Evolutionary conservation across 2,329 filamentous ascomycete genomes (phyloP).

Genomic region (Pseudocercospora macadamiae): DNA sequence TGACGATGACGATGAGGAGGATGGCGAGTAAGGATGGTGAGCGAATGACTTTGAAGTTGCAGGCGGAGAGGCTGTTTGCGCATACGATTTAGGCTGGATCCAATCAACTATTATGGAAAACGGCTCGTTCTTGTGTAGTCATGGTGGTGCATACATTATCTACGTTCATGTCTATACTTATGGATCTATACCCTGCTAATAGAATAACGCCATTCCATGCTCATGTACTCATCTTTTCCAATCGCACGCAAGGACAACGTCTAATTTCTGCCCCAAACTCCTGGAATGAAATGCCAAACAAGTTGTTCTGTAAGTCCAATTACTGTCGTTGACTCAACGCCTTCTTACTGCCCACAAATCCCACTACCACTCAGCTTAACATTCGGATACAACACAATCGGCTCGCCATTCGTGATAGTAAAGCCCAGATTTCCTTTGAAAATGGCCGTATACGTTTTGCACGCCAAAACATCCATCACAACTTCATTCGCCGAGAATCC

Average conservation of each 20-base stretch:
- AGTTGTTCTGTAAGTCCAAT: no score
- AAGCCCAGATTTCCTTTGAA: constrained; percentile 49
- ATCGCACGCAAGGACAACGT: no score
- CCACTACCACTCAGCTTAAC: constrained; percentile 40
- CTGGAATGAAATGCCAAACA: no score
- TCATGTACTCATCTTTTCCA: neutral
- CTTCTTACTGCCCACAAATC: constrained; percentile 34
- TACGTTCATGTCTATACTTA: neutral
- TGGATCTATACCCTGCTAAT: neutral
- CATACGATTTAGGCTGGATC: no score
- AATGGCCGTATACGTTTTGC: constrained; percentile 47
- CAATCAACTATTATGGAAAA: no score
- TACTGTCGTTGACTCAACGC: neutral
- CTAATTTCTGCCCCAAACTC: no score
- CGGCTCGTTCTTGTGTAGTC: no score
- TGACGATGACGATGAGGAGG: neutral
- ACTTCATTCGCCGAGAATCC: constrained; percentile 11
- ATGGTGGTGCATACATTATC: no score
- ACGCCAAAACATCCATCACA: constrained; percentile 47
- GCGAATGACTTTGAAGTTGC: neutral
- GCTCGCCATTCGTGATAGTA: constrained; percentile 47
- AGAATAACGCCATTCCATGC: neutral
- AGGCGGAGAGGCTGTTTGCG: neutral
- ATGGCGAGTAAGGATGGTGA: neutral
- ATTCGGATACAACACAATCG: constrained; percentile 47